These are phyloP conservation scores for Urochloa ruziziensis DNA, from an alignment of 176 grass and related monocot species.

Conservation along the genomic window DNA sequence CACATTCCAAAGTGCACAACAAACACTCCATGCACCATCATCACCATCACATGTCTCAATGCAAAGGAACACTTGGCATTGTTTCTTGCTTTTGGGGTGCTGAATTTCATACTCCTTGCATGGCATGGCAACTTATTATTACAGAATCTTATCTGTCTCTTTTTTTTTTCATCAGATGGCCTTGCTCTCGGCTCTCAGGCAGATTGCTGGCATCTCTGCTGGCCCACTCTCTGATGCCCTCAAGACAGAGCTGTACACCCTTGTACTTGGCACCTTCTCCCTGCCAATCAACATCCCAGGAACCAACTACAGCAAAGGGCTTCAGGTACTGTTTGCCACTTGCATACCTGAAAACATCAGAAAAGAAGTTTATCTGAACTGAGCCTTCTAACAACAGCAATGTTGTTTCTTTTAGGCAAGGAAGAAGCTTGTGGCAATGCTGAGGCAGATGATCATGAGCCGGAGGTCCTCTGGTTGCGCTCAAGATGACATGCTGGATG, in stretches of 20 bases:
- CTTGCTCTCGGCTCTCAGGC: slow-evolving; percentile 75
- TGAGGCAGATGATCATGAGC: slow-evolving; percentile 60
- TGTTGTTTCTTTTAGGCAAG: slow-evolving; percentile 55
- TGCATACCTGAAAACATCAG: slow-evolving; percentile 8
- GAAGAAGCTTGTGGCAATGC: slow-evolving; percentile 83
- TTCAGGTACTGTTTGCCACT: slow-evolving; percentile 55
- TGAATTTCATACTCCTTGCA: slow-evolving; percentile 38
- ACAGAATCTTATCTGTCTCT: slow-evolving; percentile 24
- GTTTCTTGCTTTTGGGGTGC: not conserved
- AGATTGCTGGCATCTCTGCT: slow-evolving; percentile 82
- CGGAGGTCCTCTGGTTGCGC: slow-evolving; percentile 41
- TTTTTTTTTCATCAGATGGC: slow-evolving; percentile 78
- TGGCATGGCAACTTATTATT: slow-evolving; percentile 18
- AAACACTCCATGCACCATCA: slow-evolving; percentile 26
- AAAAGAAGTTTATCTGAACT: not conserved
- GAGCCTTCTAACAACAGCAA: slow-evolving; percentile 2
- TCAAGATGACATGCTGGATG: slow-evolving; percentile 75
- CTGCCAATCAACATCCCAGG: slow-evolving; percentile 86
- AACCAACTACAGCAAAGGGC: slow-evolving; percentile 69
- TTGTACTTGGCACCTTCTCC: slow-evolving; percentile 90
- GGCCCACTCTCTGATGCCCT: slow-evolving; percentile 80
- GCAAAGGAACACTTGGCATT: slow-evolving; percentile 10
- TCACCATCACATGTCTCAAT: slow-evolving; percentile 40
- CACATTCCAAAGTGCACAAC: slow-evolving; percentile 40
- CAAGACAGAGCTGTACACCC: slow-evolving; percentile 81